A percentile compares a stretch with the other conserved stretches of the same genome.
Evolutionary conservation across 208 protist genomes (phyloP).

Genomic region (Leishmania tarentolae): DNA sequence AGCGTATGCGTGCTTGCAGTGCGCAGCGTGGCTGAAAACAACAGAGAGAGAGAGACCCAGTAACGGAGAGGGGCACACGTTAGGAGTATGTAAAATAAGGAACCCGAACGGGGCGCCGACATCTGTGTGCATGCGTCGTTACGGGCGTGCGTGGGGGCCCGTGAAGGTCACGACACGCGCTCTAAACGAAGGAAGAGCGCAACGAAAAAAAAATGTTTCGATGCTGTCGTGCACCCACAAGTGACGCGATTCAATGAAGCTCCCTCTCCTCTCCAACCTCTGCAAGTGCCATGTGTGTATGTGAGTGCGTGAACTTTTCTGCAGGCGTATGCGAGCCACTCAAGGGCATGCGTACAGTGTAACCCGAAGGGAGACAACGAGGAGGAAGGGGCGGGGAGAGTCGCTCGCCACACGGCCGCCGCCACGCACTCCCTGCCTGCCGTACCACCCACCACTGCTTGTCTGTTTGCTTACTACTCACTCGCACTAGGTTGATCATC

Average conservation of each 20-base stretch:
- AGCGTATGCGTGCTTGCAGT: not conserved
- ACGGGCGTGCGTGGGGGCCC: not conserved
- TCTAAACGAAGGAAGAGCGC: not conserved
- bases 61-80: not conserved
- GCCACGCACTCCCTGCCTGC: not conserved
- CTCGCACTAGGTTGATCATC: not conserved
- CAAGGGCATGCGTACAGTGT: not conserved
- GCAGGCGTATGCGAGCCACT: not conserved
- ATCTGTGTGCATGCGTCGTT: not conserved
- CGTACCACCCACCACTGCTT: not conserved
- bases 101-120: not conserved
- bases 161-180: not conserved
- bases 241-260: not conserved
- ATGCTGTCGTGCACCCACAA: not conserved
- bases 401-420: not conserved
- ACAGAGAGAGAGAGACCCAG: not conserved
- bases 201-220: not conserved
- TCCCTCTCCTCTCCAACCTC: not conserved
- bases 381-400: not conserved
- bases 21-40: not conserved
- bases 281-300: not conserved
- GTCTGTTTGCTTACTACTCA: not conserved
- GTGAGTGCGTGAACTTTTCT: conserved; percentile 1
- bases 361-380: not conserved
- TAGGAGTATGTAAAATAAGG: not conserved